Base-by-base conservation (phyloP, 2,329 filamentous ascomycete species). In the Coleophoma eucalyptorum region DNA sequence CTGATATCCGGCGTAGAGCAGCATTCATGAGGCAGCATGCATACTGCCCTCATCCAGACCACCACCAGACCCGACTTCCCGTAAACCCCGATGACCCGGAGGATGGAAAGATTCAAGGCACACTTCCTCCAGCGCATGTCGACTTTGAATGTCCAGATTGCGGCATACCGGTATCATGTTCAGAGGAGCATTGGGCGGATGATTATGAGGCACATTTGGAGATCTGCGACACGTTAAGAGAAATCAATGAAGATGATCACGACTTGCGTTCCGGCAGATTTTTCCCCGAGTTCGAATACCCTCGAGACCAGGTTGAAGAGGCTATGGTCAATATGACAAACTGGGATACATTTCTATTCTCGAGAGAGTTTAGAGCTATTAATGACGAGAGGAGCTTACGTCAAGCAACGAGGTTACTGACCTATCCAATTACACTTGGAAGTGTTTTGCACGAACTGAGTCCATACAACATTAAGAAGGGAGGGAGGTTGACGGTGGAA, bases 241-340 rank as follows among this genome's bases (percentile, higher is more conserved):
- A 97, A 71, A 93, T 96, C 71, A 99, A 99, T 61, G 94, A 99
- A 72, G 94, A 99, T 65, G 94, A 99, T 61, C 95, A 99, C 65
- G 94, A 99, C 68, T 72, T 99, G 58, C 80, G 88, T 46, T 96
- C 90, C 16, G 94, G 94, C 3, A 82, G 94, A 26, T 87, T 90
- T 69, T 99, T 99, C 70, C 86, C 89, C 13, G 95, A 99, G 69
- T 97, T 96, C 64, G 84, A 92, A 55, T 96, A 96, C 65, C 91
- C 94, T 0, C 89, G 87, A 13, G 79, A 86, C 49, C 92, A 97
- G 72, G 84, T 97, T 67, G 92, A 97, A 58, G 93, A 97, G 67
- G 89, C 91, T 33, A 79, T 94, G 58, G 83, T 97, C 58, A 99
- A 99, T 71, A 92, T 99, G 88, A 96, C 88, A 41, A 99, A 95